Evolutionary conservation across 192 early-diverging fungal genomes (phyloP).

Genomic region (Entophlyctis helioformis): DNA sequence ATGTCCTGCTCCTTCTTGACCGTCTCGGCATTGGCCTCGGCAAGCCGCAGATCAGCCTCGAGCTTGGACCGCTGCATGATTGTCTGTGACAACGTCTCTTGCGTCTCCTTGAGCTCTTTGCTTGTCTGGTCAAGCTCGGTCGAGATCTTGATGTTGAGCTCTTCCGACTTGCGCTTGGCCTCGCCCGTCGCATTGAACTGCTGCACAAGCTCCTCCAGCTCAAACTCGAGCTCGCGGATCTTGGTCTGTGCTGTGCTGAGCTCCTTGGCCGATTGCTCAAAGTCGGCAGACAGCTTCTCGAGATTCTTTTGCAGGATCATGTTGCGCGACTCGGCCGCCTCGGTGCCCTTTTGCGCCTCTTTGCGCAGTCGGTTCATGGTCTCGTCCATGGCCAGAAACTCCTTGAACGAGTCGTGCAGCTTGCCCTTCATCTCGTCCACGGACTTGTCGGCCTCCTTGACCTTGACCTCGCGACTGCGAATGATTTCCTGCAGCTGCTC

Average conservation of each 20-base stretch:
- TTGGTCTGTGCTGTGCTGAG: constrained; percentile 17
- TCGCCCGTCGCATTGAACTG: constrained; percentile 40
- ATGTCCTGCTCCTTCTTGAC: constrained; percentile 21
- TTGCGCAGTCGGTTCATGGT: constrained; percentile 26
- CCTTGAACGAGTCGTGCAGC: constrained; percentile 36
- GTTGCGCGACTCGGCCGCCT: constrained; percentile 28
- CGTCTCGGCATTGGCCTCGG: constrained; percentile 9
- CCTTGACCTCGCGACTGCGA: constrained; percentile 13
- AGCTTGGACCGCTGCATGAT: constrained; percentile 9
- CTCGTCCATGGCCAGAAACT: constrained; percentile 38
- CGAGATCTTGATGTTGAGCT: constrained; percentile 16
- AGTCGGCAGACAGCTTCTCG: constrained; percentile 38
- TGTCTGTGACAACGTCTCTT: background rate
- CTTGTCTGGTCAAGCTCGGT: constrained; percentile 20
- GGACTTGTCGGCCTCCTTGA: constrained; percentile 10
- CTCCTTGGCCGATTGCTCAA: constrained; percentile 32
- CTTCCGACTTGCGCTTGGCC: constrained; percentile 19
- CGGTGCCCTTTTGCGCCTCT: constrained; percentile 38
- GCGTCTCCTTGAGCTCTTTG: constrained; percentile 12
- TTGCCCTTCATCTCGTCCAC: constrained; percentile 28
- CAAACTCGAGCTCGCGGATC: constrained; percentile 39
- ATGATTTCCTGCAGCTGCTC: constrained; percentile 15
- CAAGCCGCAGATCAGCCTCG: constrained; percentile 14
- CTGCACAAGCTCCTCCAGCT: constrained; percentile 32
- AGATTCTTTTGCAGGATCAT: constrained; percentile 37